Percentiles rank a stretch among this genome's conserved stretches.
Conservation (phyloP, 495 filamentous ascomycete species). For the Cudoniella acicularis region DNA sequence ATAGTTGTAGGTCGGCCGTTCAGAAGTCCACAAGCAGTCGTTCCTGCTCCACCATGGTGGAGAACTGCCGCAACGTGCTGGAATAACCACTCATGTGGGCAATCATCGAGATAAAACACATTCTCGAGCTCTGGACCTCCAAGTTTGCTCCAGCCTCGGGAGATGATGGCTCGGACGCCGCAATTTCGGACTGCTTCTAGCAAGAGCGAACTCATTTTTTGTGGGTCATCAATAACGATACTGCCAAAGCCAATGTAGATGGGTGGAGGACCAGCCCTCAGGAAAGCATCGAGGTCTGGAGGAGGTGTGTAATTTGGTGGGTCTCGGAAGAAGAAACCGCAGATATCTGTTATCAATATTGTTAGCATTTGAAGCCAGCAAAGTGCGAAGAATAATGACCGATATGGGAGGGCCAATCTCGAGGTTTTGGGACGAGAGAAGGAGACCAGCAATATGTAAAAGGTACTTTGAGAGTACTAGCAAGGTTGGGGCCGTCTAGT, state of each 20-base stretch:
- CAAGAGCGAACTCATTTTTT: conserved; percentile 47
- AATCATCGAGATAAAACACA: conserved; percentile 56
- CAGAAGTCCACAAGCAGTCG: conserved; percentile 54
- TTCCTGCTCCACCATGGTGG: conserved; percentile 42
- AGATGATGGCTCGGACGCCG: conserved; percentile 56
- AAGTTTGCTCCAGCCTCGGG: conserved; percentile 61
- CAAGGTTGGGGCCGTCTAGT: conserved; percentile 33
- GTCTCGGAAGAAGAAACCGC: conserved; percentile 59
- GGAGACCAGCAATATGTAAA: conserved; percentile 64
- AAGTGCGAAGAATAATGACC: conserved; percentile 11
- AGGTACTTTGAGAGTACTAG: conserved; percentile 46
- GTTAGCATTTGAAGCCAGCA: not conserved
- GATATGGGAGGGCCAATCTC: conserved; percentile 56
- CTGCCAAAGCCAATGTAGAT: conserved; percentile 68
- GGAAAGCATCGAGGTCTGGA: conserved; percentile 47
- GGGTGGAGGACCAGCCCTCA: conserved; percentile 50
- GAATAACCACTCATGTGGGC: conserved; percentile 65
- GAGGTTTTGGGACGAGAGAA: conserved; percentile 56
- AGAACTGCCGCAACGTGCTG: conserved; percentile 56
- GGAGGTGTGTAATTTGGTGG: conserved; percentile 48
- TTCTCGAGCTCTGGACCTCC: conserved; percentile 42
- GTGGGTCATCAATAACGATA: conserved; percentile 60
- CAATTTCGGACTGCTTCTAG: conserved; percentile 48
- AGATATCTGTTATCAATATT: conserved; percentile 45
- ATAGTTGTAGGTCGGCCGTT: conserved; percentile 54